Percentiles rank a stretch among this genome's conserved stretches.
Conservation (phyloP, 495 filamentous ascomycete species). For the Evernia prunastri region DNA sequence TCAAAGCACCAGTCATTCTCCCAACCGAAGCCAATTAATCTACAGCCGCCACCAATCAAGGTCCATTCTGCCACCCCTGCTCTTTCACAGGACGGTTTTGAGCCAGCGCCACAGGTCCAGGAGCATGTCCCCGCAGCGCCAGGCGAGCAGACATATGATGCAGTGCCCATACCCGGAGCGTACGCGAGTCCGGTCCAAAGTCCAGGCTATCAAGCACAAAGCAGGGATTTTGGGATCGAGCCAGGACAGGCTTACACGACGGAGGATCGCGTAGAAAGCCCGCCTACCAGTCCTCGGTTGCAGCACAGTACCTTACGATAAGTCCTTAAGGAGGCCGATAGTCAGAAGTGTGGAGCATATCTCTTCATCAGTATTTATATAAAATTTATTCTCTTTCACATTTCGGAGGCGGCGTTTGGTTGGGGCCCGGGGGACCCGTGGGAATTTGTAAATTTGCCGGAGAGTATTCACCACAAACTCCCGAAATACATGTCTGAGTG, state of each 20-base stretch:
- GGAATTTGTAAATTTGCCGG: slow-evolving; percentile 9
- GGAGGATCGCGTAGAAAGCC: slow-evolving; percentile 34
- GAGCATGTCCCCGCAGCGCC: slow-evolving; percentile 43
- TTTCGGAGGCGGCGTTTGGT: slow-evolving; percentile 13
- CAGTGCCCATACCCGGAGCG: slow-evolving; percentile 48
- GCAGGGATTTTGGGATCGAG: slow-evolving; percentile 21
- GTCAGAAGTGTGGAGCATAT: background rate
- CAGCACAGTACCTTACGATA: slow-evolving; percentile 25
- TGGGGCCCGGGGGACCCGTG: background rate
- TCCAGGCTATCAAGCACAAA: slow-evolving; percentile 28
- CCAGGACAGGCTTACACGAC: slow-evolving; percentile 35
- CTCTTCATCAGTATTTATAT: slow-evolving; percentile 17
- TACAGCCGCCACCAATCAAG: slow-evolving; percentile 75
- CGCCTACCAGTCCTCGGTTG: slow-evolving; percentile 34
- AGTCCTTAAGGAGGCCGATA: background rate
- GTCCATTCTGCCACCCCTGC: slow-evolving; percentile 72
- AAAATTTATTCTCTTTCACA: slow-evolving; percentile 29
- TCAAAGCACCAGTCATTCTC: slow-evolving; percentile 34
- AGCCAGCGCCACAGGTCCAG: slow-evolving; percentile 29
- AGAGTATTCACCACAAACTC: background rate
- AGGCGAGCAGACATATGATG: slow-evolving; percentile 45
- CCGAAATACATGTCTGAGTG: background rate
- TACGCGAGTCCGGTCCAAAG: slow-evolving; percentile 41
- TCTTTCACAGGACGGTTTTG: slow-evolving; percentile 52
- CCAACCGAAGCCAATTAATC: slow-evolving; percentile 62